Conservation (phyloP, 148 eudicot genomes). For the Camellia sinensis region DNA sequence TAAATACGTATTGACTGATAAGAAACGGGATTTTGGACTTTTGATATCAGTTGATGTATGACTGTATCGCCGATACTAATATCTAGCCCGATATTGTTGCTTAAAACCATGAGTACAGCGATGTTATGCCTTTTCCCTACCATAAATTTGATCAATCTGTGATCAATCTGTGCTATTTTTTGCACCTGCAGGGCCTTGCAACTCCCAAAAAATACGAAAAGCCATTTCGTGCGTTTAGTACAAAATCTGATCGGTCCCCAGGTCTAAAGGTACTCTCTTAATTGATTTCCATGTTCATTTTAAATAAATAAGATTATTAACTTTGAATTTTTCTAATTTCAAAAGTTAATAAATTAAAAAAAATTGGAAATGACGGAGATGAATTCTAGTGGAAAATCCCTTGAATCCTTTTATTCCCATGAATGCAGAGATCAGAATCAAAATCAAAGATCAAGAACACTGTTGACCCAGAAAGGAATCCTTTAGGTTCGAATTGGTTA, state of each 20-base stretch:
- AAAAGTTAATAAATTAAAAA: no score
- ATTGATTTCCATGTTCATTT: neutral
- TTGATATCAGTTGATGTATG: no score
- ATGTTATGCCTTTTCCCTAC: neutral
- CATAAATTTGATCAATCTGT: neutral
- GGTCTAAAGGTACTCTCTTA: conserved; percentile 18
- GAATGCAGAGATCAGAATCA: conserved; percentile 47
- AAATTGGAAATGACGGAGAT: neutral
- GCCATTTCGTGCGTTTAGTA: conserved; percentile 5
- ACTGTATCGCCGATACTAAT: no score
- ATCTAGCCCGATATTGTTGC: no score
- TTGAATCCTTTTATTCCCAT: neutral
- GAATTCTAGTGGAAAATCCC: neutral
- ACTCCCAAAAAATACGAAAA: conserved; percentile 20
- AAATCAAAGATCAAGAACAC: conserved; percentile 30
- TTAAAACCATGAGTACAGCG: neutral
- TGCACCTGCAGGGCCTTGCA: conserved; percentile 21
- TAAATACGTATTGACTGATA: no score
- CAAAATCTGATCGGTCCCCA: conserved; percentile 16
- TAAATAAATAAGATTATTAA: neutral
- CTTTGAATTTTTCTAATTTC: neutral
- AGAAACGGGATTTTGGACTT: no score
- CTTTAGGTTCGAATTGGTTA: conserved; percentile 44
- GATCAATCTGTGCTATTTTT: neutral
- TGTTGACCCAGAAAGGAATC: conserved; percentile 21